phyloP scores from a whole-genome alignment of 2,329 filamentous ascomycete genomes.

The Zymoseptoria crescenta region DNA sequence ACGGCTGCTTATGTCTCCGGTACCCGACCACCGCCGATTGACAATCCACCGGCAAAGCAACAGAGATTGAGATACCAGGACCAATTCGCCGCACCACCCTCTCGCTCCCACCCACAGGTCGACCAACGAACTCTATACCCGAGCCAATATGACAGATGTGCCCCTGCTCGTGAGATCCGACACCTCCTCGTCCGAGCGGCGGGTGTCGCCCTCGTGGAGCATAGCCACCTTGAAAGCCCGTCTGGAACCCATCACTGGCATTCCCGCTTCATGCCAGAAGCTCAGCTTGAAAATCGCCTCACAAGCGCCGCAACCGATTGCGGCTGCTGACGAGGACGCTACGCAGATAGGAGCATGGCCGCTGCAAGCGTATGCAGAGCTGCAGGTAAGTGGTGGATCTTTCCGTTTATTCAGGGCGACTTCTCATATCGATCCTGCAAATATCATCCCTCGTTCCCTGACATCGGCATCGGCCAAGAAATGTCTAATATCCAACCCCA shows the following conservation, averaged over 20 bases:
- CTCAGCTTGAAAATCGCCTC: constrained; percentile 62
- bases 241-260: constrained; percentile 86
- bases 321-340: constrained; percentile 65
- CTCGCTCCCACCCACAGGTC: not conserved
- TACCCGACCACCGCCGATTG: not conserved
- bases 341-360: constrained; percentile 57
- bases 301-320: constrained; percentile 56
- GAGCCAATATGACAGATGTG: constrained; percentile 55
- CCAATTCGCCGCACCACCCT: not conserved
- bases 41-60: not conserved
- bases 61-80: not conserved
- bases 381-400: constrained; percentile 57
- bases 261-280: constrained; percentile 71
- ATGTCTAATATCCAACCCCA: not conserved
- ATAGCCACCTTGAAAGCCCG: constrained; percentile 76
- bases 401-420: constrained; percentile 1
- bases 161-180: constrained; percentile 68
- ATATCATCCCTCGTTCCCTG: not conserved
- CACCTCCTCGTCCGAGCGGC: constrained; percentile 74
- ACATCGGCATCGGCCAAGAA: not conserved
- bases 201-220: constrained; percentile 86
- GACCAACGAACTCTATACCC: constrained; percentile 1
- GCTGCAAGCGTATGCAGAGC: constrained; percentile 66
- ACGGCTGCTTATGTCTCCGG: not conserved
- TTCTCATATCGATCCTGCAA: not conserved